Base-by-base conservation (phyloP, 139 green algal genomes). In the Desmodesmus armatus region DNA sequence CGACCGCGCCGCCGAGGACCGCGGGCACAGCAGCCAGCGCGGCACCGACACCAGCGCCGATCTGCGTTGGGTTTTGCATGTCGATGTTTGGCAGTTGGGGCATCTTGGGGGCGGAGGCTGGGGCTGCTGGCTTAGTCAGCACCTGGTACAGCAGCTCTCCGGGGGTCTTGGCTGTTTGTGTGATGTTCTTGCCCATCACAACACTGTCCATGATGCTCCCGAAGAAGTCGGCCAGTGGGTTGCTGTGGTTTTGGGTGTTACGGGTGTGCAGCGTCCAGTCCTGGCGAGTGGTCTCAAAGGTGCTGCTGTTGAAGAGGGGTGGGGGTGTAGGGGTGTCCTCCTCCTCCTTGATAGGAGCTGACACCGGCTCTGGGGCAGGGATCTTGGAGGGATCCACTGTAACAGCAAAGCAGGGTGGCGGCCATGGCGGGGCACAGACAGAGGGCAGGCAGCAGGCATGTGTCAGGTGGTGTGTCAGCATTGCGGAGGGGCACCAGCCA, bases 101-200 rank as follows among this genome's bases (percentile, higher is more conserved):
- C 53, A 71, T 25, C 31, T 44, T 60, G 35, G 62, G 55, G 25
- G 55, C 25, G 29, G 31, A 37, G 9, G 76, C 37, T 43, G 53
- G 73, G 35, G 27, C 27, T 3, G 35, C 66, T 31, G 53, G 53
- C 76, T 58, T 82, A 1, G 53, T 82, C 37, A 82, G 55, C 37
- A 82, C 55, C 37, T 72, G 55, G 31, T 82, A 82, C 29, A 82
- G 40, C 53, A 82, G 37, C 23, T 82, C 76, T 55, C 76, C 76
- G 21, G 76, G 76, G 55, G 39, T 25, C 11, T 66, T n/a, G 5
- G 37, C 55, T 25, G 35, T 40, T 13, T 21, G 15, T 17, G 47
- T 70, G 25, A 82, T 39, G 13, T 29, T 23, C 37, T 67, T n/a
- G 35, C 76, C 76, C 76, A 82, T 82, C 13, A 82, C 55, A 53